A percentile compares a stretch with the other conserved stretches of the same genome.
These are phyloP conservation scores for Amauroascus niger DNA, from an alignment of 2,329 filamentous ascomycete species.

Conservation along the genomic window DNA sequence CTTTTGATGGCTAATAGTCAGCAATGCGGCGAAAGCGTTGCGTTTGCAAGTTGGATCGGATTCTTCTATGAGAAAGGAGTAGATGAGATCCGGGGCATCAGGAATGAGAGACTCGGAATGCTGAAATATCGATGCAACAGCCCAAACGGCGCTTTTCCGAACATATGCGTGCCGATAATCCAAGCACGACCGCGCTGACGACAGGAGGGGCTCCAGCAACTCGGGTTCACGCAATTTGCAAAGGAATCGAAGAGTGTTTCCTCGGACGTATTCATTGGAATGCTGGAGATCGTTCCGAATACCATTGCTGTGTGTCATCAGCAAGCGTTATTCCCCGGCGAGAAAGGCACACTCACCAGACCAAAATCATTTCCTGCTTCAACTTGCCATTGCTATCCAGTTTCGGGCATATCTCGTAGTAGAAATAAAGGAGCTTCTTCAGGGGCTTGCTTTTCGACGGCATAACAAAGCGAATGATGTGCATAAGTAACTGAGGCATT, in stretches of 20 bases:
- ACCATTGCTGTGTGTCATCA: slow-evolving; percentile 61
- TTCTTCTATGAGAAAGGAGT: slow-evolving; percentile 80
- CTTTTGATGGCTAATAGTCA: slow-evolving; percentile 86
- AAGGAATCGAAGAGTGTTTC: slow-evolving; percentile 95
- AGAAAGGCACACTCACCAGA: slow-evolving; percentile 57
- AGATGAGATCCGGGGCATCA: slow-evolving; percentile 85
- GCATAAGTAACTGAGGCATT: slow-evolving; percentile 93
- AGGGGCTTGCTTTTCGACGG: slow-evolving; percentile 91
- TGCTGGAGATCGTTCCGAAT: slow-evolving; percentile 97
- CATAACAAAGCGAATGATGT: slow-evolving; percentile 99
- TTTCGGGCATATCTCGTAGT: slow-evolving; percentile 98
- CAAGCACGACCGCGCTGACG: slow-evolving; percentile 81
- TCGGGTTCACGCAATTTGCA: slow-evolving; percentile 93
- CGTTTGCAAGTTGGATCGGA: slow-evolving; percentile 94
- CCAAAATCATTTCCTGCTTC: slow-evolving; percentile 98
- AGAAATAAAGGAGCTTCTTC: slow-evolving; percentile 98
- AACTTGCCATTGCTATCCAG: slow-evolving; percentile 84
- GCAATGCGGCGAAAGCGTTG: slow-evolving; percentile 88
- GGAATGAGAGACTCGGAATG: slow-evolving; percentile 88
- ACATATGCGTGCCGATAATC: slow-evolving; percentile 97
- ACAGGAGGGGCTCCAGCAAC: slow-evolving; percentile 89
- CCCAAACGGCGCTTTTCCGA: slow-evolving; percentile 95
- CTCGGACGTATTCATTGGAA: slow-evolving; percentile 94
- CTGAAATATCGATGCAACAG: slow-evolving; percentile 81
- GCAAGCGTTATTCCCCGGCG: neutral